Conservation (phyloP, 441 rosid species). For the Adansonia rubrostipa region DNA sequence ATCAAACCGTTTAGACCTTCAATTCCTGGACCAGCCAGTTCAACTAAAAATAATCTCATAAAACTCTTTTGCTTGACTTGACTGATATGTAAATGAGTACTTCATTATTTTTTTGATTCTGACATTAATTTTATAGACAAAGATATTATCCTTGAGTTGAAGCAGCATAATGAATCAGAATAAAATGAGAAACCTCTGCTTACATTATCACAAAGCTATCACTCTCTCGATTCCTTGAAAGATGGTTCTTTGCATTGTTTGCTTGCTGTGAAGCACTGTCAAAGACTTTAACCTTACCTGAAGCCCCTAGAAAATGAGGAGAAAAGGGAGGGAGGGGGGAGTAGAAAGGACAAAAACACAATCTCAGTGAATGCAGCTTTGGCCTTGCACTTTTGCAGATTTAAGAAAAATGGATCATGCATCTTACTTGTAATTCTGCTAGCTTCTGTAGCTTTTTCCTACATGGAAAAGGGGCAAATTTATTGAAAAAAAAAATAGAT, state of each 20-base stretch:
- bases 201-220: conserved; percentile 55
- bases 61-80: neutral
- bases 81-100: neutral
- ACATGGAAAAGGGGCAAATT: conserved; percentile 4
- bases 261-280: conserved; percentile 44
- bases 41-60: neutral
- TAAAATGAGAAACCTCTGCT: conserved; percentile 32
- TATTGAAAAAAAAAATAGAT: conserved; percentile 14
- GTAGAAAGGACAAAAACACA: neutral
- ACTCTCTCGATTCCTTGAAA: conserved; percentile 50
- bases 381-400: neutral
- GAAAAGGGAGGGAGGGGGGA: neutral
- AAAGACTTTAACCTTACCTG: conserved; percentile 54
- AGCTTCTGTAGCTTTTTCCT: conserved; percentile 52
- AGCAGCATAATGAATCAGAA: conserved; percentile 5
- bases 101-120: neutral
- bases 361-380: conserved; percentile 3
- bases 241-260: conserved; percentile 44
- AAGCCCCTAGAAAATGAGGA: conserved; percentile 29
- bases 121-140: neutral
- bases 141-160: neutral
- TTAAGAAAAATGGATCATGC: conserved; percentile 2
- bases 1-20: neutral
- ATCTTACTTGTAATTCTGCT: conserved; percentile 44
- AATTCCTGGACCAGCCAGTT: neutral